Percentiles rank a stretch among this genome's conserved stretches.
These are phyloP conservation scores for Nicotiana tabacum DNA, from an alignment of 257 asterid genomes.

Conservation along the genomic window DNA sequence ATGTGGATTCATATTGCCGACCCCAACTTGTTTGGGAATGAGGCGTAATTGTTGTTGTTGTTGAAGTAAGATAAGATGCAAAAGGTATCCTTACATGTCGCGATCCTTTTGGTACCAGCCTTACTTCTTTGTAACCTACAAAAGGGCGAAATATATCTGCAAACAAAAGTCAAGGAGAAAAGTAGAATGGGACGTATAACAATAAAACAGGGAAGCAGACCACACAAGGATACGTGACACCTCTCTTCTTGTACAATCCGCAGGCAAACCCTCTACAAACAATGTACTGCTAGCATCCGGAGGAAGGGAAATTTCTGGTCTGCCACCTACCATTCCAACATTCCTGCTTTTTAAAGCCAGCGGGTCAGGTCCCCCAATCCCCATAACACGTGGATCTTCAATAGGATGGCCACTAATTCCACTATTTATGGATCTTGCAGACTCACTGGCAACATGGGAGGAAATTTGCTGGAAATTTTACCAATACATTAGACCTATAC, in stretches of 20 bases:
- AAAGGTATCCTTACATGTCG: constrained; percentile 50
- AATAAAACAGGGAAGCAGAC: neutral
- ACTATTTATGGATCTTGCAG: constrained; percentile 49
- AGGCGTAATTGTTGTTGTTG: too few relatives aligned
- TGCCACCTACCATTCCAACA: constrained; percentile 34
- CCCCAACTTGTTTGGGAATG: too few relatives aligned
- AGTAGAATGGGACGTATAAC: constrained; percentile 11
- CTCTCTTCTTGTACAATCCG: constrained; percentile 72
- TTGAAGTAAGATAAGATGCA: neutral
- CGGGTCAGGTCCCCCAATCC: constrained; percentile 43
- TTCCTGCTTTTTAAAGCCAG: constrained; percentile 39
- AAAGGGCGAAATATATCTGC: constrained; percentile 91
- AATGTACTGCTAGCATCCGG: constrained; percentile 83
- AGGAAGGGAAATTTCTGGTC: constrained; percentile 69
- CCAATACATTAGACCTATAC: neutral
- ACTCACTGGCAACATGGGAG: constrained; percentile 37
- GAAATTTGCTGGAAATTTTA: constrained; percentile 42
- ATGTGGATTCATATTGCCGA: too few relatives aligned
- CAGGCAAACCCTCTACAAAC: constrained; percentile 47
- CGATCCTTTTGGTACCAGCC: constrained; percentile 69
- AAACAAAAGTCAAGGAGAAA: constrained; percentile 43
- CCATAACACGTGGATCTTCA: constrained; percentile 49
- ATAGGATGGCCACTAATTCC: constrained; percentile 42
- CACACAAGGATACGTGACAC: constrained; percentile 75
- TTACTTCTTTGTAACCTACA: constrained; percentile 74